Evolutionary conservation across 2,329 filamentous ascomycete species (phyloP).

Genomic region (Trichophyton verrucosum): DNA sequence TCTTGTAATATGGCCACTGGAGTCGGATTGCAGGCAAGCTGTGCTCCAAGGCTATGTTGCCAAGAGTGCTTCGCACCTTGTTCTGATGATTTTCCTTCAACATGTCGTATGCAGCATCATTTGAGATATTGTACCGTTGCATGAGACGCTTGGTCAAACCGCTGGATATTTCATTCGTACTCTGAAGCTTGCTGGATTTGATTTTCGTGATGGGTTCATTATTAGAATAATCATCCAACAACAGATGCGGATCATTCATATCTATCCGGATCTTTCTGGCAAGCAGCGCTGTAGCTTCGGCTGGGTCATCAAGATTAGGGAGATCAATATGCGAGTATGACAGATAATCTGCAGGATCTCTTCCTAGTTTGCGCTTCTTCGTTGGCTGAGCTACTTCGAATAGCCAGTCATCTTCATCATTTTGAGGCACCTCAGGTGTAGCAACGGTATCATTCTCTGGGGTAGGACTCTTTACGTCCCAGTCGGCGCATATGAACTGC

Average conservation of each 20-base stretch:
- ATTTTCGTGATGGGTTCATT: slow-evolving; percentile 47
- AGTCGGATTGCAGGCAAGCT: slow-evolving; percentile 81
- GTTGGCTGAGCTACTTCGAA: slow-evolving; percentile 38
- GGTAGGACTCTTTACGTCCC: slow-evolving; percentile 52
- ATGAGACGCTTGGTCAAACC: slow-evolving; percentile 61
- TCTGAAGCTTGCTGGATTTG: slow-evolving; percentile 25
- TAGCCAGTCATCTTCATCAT: slow-evolving; percentile 46
- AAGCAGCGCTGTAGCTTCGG: slow-evolving; percentile 56
- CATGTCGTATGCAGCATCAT: slow-evolving; percentile 88
- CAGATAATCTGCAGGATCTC: slow-evolving; percentile 34
- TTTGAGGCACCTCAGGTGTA: slow-evolving; percentile 36
- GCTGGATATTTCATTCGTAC: slow-evolving; percentile 50
- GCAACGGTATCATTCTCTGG: slow-evolving; percentile 25
- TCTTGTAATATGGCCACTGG: slow-evolving; percentile 92
- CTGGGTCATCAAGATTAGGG: slow-evolving; percentile 69
- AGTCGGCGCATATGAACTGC: slow-evolving; percentile 74
- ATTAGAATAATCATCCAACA: slow-evolving; percentile 65
- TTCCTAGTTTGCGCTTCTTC: slow-evolving; percentile 54
- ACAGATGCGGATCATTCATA: slow-evolving; percentile 72
- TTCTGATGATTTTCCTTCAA: slow-evolving; percentile 94
- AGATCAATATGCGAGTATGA: slow-evolving; percentile 48
- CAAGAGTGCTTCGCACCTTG: slow-evolving; percentile 85
- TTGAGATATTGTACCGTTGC: slow-evolving; percentile 86
- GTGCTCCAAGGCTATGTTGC: slow-evolving; percentile 87
- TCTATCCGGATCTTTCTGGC: slow-evolving; percentile 73